Evolutionary conservation across 2,329 filamentous ascomycete genomes (phyloP), one percentile per base, ranked within the genome.

Genomic region (Penicillium palitans): DNA sequence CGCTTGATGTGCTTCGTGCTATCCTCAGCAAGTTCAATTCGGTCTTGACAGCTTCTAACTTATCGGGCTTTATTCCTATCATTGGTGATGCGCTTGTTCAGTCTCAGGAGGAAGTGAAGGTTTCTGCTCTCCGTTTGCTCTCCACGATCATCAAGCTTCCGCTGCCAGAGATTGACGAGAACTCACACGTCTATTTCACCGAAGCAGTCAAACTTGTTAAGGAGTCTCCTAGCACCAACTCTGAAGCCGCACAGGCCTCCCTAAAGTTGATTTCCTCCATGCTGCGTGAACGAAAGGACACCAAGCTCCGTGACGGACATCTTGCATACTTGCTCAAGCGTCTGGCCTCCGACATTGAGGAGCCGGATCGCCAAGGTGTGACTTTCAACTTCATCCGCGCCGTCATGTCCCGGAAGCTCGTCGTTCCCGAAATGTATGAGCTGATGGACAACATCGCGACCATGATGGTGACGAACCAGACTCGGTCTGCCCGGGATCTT

Each of bases 401-500:
- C 0, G 87, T 98, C 27, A 84, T 99, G 70, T 89, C 90, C 53
- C 86, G 93, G 19, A 93, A 90, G 71, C 82, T 98, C 44, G 84
- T 96, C 68, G 92, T 96, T 8, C 88, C 93, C 0, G 84, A 89
- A 42, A 87, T 99, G 31, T 99, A 99, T 71, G 93, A 98, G 70
- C 88, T 90, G 9, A 84, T 97, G 62, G 95, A 99, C 72, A 88
- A 92, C 68, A 88, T 96, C 31, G 91, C 91, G 47, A 88, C 85
- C 4, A 89, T 97, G 73, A 98, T 98, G 93, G 90, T 99, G 57
- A 96, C 90, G 45, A 98, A 98, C 71, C 91, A 96, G 62, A 93
- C 96, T 66, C 89, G 90, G 66, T 87, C 90, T 63, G 93, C 93
- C 2, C 86, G 95, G 52, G 91, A 97, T 72, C 81, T 96, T 39